Evolutionary conservation across 257 asterid species (phyloP).

Genomic region (Jaltomata sinuosa): DNA sequence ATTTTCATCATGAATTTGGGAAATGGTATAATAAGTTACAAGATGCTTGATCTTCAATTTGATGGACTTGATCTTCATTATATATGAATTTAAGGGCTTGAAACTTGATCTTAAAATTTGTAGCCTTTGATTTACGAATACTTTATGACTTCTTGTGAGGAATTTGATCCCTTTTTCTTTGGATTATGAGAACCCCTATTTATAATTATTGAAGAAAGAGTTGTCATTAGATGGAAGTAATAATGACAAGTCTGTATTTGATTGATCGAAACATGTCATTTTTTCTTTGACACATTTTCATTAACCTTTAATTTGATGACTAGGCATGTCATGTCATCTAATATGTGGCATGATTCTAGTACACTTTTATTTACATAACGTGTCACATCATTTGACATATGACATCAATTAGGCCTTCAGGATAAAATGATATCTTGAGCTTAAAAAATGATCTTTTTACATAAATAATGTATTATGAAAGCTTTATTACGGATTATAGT

Average conservation of each 20-base stretch:
- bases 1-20: background rate
- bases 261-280: too few relatives aligned
- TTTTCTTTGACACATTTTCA: too few relatives aligned
- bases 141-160: background rate
- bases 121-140: background rate
- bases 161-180: background rate
- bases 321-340: background rate
- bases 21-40: background rate
- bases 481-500: background rate
- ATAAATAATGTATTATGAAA: too few relatives aligned
- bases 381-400: background rate
- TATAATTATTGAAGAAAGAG: background rate
- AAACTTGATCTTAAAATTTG: background rate
- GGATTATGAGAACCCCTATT: background rate
- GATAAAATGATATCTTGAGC: background rate
- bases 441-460: background rate
- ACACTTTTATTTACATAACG: background rate
- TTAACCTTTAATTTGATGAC: background rate
- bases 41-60: background rate
- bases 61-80: background rate
- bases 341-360: background rate
- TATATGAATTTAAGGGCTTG: background rate
- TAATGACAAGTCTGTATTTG: too few relatives aligned
- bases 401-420: background rate
- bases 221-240: background rate